Evolutionary conservation across 306 rosid genomes (phyloP).

Genomic region (Alnus glutinosa): DNA sequence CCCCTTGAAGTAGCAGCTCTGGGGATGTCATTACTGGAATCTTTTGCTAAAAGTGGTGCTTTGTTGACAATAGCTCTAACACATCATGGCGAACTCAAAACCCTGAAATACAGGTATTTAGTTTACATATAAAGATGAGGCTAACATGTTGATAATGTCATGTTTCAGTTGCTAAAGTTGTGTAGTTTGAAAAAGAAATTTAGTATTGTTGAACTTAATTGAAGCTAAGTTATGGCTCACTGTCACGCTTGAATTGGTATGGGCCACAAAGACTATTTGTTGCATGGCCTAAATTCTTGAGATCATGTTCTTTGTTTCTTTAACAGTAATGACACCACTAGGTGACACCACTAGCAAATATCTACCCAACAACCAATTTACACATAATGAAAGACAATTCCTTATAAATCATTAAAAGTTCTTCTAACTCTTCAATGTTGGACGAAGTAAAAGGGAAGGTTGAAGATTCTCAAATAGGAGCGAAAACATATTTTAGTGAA

Average conservation of each 20-base stretch:
- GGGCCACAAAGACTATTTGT: neutral
- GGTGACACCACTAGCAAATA: no score
- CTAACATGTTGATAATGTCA: neutral
- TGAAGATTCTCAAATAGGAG: no score
- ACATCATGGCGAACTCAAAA: conserved; percentile 96
- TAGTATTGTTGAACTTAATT: conserved; percentile 1
- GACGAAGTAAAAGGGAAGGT: no score
- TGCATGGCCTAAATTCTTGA: conserved; percentile 21
- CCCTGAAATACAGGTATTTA: conserved; percentile 90
- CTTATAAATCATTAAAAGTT: no score
- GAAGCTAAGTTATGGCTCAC: neutral
- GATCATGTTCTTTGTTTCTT: conserved; percentile 23
- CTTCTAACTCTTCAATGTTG: no score
- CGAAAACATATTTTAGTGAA: no score
- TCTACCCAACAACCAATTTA: no score
- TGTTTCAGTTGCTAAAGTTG: conserved; percentile 3
- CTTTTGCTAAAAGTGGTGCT: conserved; percentile 75
- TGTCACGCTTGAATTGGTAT: neutral
- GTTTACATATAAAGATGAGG: conserved; percentile 13
- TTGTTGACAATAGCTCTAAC: conserved; percentile 87
- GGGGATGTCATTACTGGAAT: conserved; percentile 87
- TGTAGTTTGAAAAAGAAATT: neutral
- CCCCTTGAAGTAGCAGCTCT: conserved; percentile 98
- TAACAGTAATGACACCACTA: conserved; percentile 61
- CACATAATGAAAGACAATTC: no score